Evolutionary conservation across 805 yeast species (phyloP).

Genomic region (Dipodascopsis uninucleata): DNA sequence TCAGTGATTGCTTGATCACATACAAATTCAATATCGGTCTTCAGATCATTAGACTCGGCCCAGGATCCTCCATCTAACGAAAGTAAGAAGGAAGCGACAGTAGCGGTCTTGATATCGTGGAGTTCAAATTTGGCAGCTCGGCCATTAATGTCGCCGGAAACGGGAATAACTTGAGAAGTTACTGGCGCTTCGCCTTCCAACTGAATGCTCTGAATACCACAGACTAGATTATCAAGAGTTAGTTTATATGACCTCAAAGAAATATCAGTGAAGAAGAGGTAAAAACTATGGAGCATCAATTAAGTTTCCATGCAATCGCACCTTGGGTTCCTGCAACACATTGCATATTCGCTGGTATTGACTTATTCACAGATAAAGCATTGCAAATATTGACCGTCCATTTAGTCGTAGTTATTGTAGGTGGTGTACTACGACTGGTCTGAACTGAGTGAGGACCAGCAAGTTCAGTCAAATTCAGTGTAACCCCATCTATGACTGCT

Average conservation of each 20-base stretch:
- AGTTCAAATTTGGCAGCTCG: slow-evolving; percentile 13
- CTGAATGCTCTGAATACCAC: slow-evolving; percentile 63
- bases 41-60: slow-evolving; percentile 55
- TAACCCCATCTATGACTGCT: slow-evolving; percentile 29
- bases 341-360: slow-evolving; percentile 38
- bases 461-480: slow-evolving; percentile 44
- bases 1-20: slow-evolving; percentile 34
- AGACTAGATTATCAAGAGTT: slow-evolving; percentile 39
- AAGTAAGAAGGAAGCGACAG: slow-evolving; percentile 33
- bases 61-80: slow-evolving; percentile 55
- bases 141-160: slow-evolving; percentile 35
- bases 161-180: slow-evolving; percentile 59
- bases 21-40: slow-evolving; percentile 34
- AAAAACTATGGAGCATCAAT: background rate
- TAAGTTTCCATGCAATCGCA: slow-evolving; percentile 5
- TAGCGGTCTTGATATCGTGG: slow-evolving; percentile 1
- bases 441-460: slow-evolving; percentile 49
- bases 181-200: slow-evolving; percentile 47
- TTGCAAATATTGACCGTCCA: slow-evolving; percentile 77
- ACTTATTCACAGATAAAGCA: slow-evolving; percentile 37
- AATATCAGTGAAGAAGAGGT: no score
- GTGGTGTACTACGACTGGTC: slow-evolving; percentile 63
- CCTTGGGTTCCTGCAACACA: slow-evolving; percentile 68
- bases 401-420: slow-evolving; percentile 56
- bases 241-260: no score